A percentile compares a stretch with the other conserved stretches of the same genome.
phyloP scores from a whole-genome alignment of 495 filamentous ascomycete species.

The Cryomyces minteri region DNA sequence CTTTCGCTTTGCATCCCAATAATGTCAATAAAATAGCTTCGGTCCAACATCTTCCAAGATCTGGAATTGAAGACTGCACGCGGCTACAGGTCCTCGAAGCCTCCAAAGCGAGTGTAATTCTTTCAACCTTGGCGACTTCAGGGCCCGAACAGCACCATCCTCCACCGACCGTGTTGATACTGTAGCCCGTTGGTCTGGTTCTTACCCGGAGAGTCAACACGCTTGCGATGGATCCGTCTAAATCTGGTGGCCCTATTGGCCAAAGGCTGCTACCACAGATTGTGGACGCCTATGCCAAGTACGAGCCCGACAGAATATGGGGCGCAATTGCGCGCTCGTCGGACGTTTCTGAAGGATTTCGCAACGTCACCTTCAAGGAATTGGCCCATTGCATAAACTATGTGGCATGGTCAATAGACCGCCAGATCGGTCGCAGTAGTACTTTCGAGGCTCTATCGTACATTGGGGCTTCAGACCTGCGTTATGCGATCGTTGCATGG shows the following conservation, averaged over 20 bases:
- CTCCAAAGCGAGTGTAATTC: too few species aligned
- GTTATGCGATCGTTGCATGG: slow-evolving; percentile 11
- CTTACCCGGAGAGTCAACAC: too few species aligned
- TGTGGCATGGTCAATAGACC: background rate
- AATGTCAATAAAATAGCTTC: too few species aligned
- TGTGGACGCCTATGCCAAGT: background rate
- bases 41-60: too few species aligned
- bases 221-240: too few species aligned
- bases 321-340: background rate
- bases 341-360: background rate
- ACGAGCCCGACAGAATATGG: background rate
- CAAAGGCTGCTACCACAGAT: background rate
- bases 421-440: background rate
- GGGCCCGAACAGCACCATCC: too few species aligned
- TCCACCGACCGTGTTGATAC: too few species aligned
- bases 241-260: background rate
- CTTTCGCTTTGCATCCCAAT: too few species aligned
- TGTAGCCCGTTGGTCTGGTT: too few species aligned
- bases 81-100: too few species aligned
- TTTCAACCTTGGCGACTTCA: too few species aligned
- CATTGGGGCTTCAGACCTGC: slow-evolving; percentile 8
- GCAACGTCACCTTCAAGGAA: background rate
- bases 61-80: too few species aligned
- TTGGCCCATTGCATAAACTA: background rate
- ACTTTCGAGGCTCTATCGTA: background rate